phyloP scores from a whole-genome alignment of 768 basidiomycete genomes.

The Kwoniella europaea region DNA sequence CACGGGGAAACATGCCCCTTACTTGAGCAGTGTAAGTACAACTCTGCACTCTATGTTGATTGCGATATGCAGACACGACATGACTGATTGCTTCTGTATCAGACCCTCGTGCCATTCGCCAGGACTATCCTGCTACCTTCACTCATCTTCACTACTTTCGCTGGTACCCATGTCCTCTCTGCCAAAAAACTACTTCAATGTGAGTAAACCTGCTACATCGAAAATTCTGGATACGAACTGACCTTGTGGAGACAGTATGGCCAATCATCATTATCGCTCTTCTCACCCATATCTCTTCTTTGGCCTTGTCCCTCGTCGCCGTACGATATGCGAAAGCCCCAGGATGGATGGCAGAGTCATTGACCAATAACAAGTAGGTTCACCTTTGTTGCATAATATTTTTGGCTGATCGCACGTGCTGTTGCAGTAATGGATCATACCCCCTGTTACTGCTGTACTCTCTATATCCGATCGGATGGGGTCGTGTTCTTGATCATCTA shows the following conservation, averaged over 20 bases:
- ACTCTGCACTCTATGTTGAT: background rate
- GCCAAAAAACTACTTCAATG: slow-evolving; percentile 36
- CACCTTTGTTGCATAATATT: background rate
- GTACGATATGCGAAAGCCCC: slow-evolving; percentile 33
- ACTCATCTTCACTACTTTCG: slow-evolving; percentile 45
- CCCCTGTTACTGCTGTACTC: slow-evolving; percentile 45
- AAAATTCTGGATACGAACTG: background rate
- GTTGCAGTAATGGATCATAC: slow-evolving; percentile 45
- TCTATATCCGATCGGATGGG: slow-evolving; percentile 30
- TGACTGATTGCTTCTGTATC: background rate
- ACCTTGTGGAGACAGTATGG: slow-evolving; percentile 39
- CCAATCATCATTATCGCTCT: slow-evolving; percentile 47
- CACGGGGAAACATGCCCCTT: slow-evolving; percentile 28
- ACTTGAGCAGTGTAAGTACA: slow-evolving; percentile 23
- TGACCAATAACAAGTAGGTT: slow-evolving; percentile 51
- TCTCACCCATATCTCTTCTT: slow-evolving; percentile 41
- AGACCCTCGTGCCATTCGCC: slow-evolving; percentile 35
- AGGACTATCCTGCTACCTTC: slow-evolving; percentile 43
- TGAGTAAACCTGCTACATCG: slow-evolving; percentile 20
- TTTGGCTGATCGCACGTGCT: background rate
- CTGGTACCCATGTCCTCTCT: slow-evolving; percentile 38
- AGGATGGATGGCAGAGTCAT: slow-evolving; percentile 42
- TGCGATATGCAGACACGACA: background rate
- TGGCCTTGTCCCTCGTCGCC: slow-evolving; percentile 34
- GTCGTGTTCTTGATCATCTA: slow-evolving; percentile 42